These are phyloP conservation scores for Rosa persica DNA, from an alignment of 306 rosid genomes.

Conservation along the genomic window DNA sequence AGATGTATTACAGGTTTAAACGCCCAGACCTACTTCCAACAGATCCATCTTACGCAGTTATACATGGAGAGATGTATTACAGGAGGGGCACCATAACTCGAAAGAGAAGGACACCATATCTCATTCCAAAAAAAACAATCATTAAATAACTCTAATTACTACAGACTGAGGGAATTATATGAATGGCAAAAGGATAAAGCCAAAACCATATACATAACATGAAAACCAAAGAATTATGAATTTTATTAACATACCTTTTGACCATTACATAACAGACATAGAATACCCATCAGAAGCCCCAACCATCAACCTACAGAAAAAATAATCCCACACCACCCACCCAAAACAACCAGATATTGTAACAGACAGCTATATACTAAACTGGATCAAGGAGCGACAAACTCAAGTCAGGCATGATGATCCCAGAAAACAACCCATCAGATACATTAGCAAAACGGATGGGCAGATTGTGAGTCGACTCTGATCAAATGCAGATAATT, in stretches of 20 bases:
- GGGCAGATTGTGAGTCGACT: slow-evolving; percentile 31
- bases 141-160: background rate
- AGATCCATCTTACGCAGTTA: too few relatives aligned
- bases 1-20: too few relatives aligned
- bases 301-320: slow-evolving; percentile 34
- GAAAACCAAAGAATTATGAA: slow-evolving; percentile 42
- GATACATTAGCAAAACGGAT: slow-evolving; percentile 26
- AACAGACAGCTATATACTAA: slow-evolving; percentile 27
- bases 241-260: slow-evolving; percentile 26
- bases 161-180: background rate
- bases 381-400: slow-evolving; percentile 24
- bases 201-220: background rate
- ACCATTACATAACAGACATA: slow-evolving; percentile 25
- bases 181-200: background rate
- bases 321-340: slow-evolving; percentile 25
- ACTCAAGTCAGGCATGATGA: slow-evolving; percentile 34
- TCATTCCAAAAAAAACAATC: background rate
- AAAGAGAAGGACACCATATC: too few relatives aligned
- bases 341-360: slow-evolving; percentile 33
- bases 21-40: too few relatives aligned
- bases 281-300: slow-evolving; percentile 32
- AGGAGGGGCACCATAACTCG: too few relatives aligned
- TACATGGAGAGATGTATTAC: too few relatives aligned
- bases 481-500: slow-evolving; percentile 20
- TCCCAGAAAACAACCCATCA: slow-evolving; percentile 20